phyloP scores from a whole-genome alignment of 2,329 filamentous ascomycete species.

The Talaromyces sp. region DNA sequence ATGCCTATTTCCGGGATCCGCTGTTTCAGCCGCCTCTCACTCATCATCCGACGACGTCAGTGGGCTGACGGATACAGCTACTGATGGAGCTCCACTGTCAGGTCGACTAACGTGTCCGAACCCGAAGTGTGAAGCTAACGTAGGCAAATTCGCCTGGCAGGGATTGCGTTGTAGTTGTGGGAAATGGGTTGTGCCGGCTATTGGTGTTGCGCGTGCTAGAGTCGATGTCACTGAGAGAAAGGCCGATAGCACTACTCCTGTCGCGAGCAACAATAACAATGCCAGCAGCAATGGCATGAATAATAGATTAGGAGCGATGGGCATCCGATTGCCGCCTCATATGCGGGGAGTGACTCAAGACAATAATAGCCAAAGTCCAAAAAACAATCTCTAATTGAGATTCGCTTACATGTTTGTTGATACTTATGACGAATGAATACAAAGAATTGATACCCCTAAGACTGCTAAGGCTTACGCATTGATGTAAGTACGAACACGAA shows the following conservation, averaged over 20 bases:
- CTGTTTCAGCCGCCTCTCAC: not conserved
- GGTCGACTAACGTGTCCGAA: conserved; percentile 83
- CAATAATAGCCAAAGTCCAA: conserved; percentile 12
- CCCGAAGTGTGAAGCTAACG: conserved; percentile 70
- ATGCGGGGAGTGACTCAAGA: conserved; percentile 28
- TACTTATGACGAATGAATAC: not conserved
- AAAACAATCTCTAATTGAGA: conserved; percentile 19
- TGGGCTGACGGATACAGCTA: not conserved
- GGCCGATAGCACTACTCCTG: conserved; percentile 11
- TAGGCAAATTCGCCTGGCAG: conserved; percentile 95
- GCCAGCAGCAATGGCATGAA: conserved; percentile 17
- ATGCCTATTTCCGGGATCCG: conserved; percentile 54
- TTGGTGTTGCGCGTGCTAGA: conserved; percentile 76
- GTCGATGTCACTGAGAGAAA: conserved; percentile 64
- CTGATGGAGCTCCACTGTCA: conserved; percentile 72
- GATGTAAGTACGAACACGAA: not conserved
- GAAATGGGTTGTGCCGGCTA: conserved; percentile 85
- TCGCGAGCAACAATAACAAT: not conserved
- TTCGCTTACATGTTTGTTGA: not conserved
- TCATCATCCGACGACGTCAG: conserved; percentile 20
- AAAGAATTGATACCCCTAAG: not conserved
- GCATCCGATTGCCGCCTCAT: conserved; percentile 41
- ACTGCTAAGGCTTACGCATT: not conserved
- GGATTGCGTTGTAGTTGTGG: conserved; percentile 89
- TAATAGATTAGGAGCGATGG: conserved; percentile 27